Conservation (phyloP, 495 filamentous ascomycete genomes). For the Cercophora samala region DNA sequence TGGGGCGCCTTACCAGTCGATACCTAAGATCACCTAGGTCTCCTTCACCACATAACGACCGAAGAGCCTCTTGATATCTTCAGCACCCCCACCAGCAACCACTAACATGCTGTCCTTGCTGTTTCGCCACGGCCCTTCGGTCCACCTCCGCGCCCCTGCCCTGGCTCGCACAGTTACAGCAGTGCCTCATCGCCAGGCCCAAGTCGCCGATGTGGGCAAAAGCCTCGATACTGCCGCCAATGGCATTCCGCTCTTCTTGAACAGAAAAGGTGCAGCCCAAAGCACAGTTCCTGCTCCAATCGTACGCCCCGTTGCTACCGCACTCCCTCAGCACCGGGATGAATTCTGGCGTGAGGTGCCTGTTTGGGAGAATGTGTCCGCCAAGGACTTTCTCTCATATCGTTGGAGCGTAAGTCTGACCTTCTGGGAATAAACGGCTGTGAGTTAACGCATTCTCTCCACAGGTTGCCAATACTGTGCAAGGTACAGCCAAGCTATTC, state of each 20-base stretch:
- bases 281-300: neutral
- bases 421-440: neutral
- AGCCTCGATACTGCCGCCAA: constrained; percentile 4
- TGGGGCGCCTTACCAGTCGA: neutral
- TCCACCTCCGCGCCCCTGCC: constrained; percentile 3
- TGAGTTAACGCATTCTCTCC: neutral
- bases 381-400: constrained; percentile 45
- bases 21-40: neutral
- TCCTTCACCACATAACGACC: neutral
- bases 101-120: constrained; percentile 19
- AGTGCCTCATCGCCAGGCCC: constrained; percentile 25
- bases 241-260: constrained; percentile 9
- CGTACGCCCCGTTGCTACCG: constrained; percentile 14
- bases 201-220: constrained; percentile 22
- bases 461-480: constrained; percentile 42
- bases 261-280: neutral
- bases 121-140: constrained; percentile 10
- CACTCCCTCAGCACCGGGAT: constrained; percentile 18
- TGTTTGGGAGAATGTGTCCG: constrained; percentile 42
- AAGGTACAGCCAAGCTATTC: constrained; percentile 37
- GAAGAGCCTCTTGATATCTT: neutral
- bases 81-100: neutral
- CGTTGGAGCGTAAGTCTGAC: constrained; percentile 44
- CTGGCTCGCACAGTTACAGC: constrained; percentile 22
- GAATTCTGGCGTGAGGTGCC: constrained; percentile 47